Base-by-base conservation (phyloP, 768 basidiomycete species). In the Paxillus ammoniavirescens region DNA sequence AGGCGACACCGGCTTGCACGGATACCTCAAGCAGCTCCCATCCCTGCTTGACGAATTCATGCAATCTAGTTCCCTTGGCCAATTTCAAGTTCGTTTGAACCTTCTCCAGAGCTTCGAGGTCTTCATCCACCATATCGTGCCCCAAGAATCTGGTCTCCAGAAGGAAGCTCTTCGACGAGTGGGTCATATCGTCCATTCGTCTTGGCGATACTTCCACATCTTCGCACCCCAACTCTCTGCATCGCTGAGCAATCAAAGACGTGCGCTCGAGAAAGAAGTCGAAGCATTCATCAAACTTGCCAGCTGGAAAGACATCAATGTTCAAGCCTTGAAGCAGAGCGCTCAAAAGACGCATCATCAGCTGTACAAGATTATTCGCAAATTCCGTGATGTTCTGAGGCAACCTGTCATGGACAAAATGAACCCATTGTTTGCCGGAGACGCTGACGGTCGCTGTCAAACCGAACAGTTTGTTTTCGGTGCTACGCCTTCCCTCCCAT, bases 291-390 rank as follows among this genome's bases (percentile, higher is more conserved):
- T 98, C 75, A 96, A 94, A 69, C 77, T 99, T 42, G 97, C 97
- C 2, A 98, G 94, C 64, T 98, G 97, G 97, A 97, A 91, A 70
- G 97, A 99, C 65, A 76, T 94, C 65, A 99, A 98, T 63, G 89
- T 98, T 9, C 87, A 91, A 58, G 94, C 97, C 2, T 77, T 99
- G 53, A 91, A 89, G 68, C 86, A 89, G 55, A 97, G 94, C 65
- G 94, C 97, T 0, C 84, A 89, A 54, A 84, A 78, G 62, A 93
- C 93, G 2, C 97, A 99, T 67, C 86, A 85, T 54, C 91, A 95
- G 58, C 75, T 99, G 2, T 94, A 92, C 80, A 93, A 91, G 68
- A 80, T 84, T 57, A 82, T 98, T 54, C 83, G 92, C 48, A 97
- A 93, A 73, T 96, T 94, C 76, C 83, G 93, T n/a, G 89, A 92